These are phyloP conservation scores for Trametes elegans DNA, from an alignment of 768 basidiomycete species.

Conservation along the genomic window DNA sequence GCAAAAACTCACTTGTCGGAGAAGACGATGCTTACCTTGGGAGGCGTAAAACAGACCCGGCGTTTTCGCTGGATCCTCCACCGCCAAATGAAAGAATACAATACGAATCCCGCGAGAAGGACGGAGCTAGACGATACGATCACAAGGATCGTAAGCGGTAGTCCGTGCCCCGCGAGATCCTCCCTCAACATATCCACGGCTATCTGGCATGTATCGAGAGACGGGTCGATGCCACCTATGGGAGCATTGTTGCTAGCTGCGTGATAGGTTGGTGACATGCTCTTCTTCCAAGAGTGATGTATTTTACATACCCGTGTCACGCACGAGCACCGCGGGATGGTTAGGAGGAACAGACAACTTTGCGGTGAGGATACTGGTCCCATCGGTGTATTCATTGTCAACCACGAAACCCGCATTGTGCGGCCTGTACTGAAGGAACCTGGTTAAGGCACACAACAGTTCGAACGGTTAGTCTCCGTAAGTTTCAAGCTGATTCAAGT, in stretches of 20 bases:
- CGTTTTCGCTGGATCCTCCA: background rate
- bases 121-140: background rate
- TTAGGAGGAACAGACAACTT: background rate
- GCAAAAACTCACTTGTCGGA: too few species aligned
- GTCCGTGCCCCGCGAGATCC: background rate
- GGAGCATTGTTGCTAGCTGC: background rate
- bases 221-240: background rate
- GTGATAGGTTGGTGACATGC: background rate
- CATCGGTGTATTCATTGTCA: too few species aligned
- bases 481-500: too few species aligned
- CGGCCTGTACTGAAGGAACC: too few species aligned
- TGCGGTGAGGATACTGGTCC: too few species aligned
- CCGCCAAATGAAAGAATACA: background rate
- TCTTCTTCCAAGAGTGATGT: too few species aligned
- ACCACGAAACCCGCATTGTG: too few species aligned
- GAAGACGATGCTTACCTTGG: background rate
- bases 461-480: too few species aligned
- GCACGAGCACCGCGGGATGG: background rate
- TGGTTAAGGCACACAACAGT: too few species aligned
- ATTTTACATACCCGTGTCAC: background rate
- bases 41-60: background rate
- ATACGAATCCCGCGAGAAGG: background rate
- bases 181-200: background rate
- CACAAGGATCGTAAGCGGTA: slow-evolving; percentile 1
- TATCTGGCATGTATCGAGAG: background rate